phyloP scores from a whole-genome alignment of 371 early-diverging fungal genomes.

The Blyttiomyces sp. region DNA sequence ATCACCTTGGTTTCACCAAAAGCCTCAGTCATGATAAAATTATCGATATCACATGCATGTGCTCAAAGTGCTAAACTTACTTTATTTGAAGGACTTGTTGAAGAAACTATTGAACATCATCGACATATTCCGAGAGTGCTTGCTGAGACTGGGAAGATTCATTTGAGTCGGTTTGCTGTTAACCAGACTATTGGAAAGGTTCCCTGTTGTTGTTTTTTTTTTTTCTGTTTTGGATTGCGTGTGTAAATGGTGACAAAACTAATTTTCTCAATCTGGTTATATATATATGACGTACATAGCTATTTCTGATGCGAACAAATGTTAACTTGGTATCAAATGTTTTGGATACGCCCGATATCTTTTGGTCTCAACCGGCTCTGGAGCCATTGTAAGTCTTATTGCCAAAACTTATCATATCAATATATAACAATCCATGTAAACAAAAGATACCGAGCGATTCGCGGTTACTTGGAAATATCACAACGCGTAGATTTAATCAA shows the following conservation, averaged over 20 bases:
- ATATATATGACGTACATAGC: no score
- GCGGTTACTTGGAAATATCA: conserved; percentile 65
- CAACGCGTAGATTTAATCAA: conserved; percentile 53
- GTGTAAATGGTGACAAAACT: no score
- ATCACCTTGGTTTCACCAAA: conserved; percentile 62
- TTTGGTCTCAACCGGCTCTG: no score
- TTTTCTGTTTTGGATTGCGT: no score
- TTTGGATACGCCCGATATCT: no score
- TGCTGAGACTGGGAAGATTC: conserved; percentile 39
- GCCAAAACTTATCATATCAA: no score
- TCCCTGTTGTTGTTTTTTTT: no score
- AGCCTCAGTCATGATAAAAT: conserved; percentile 47
- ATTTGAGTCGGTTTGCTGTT: conserved; percentile 57
- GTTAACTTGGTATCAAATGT: no score
- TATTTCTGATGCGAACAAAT: no score
- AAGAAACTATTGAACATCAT: conserved; percentile 43
- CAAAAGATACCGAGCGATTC: conserved; percentile 63
- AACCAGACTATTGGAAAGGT: conserved; percentile 79
- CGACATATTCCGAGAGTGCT: conserved; percentile 33
- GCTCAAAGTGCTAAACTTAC: conserved; percentile 45
- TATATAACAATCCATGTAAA: no score
- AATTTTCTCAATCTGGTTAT: no score
- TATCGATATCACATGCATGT: conserved; percentile 46
- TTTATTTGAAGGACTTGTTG: conserved; percentile 42
- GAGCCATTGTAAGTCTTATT: no score